Percentiles rank a stretch among this genome's conserved stretches.
Conservation (phyloP, 306 rosid species). For the Casuarina glauca region DNA sequence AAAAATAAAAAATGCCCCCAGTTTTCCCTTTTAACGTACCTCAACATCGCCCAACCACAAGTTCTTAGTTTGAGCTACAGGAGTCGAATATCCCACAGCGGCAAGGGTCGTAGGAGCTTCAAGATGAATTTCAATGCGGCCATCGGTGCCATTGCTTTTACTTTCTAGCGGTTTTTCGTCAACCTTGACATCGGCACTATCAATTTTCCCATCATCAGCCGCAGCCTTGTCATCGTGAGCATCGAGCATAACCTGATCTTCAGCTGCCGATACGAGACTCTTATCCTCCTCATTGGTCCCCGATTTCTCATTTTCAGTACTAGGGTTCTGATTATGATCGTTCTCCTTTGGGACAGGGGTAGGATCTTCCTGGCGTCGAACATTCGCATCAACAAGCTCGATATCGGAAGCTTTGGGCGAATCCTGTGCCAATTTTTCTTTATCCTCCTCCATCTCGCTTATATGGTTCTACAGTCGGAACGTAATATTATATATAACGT, state of each 20-base stretch:
- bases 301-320: conserved; percentile 20
- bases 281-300: not conserved
- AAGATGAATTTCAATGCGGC: conserved; percentile 24
- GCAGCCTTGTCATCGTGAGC: conserved; percentile 1
- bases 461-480: conserved; percentile 22
- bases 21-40: conserved; percentile 32
- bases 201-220: conserved; percentile 12
- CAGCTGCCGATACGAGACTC: conserved; percentile 17
- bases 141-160: conserved; percentile 21
- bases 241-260: conserved; percentile 41
- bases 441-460: conserved; percentile 41
- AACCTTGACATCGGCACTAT: conserved; percentile 20
- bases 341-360: conserved; percentile 16
- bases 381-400: conserved; percentile 32
- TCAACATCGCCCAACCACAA: conserved; percentile 36
- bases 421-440: conserved; percentile 27
- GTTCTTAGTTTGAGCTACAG: conserved; percentile 36
- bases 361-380: conserved; percentile 6
- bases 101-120: conserved; percentile 20
- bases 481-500: not conserved
- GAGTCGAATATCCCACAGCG: conserved; percentile 29
- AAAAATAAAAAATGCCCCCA: not conserved
- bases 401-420: conserved; percentile 29
- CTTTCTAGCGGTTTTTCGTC: conserved; percentile 22
- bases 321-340: conserved; percentile 11